These are phyloP conservation scores for Trametes sanguinea DNA, from an alignment of 768 basidiomycete genomes.

Conservation along the genomic window DNA sequence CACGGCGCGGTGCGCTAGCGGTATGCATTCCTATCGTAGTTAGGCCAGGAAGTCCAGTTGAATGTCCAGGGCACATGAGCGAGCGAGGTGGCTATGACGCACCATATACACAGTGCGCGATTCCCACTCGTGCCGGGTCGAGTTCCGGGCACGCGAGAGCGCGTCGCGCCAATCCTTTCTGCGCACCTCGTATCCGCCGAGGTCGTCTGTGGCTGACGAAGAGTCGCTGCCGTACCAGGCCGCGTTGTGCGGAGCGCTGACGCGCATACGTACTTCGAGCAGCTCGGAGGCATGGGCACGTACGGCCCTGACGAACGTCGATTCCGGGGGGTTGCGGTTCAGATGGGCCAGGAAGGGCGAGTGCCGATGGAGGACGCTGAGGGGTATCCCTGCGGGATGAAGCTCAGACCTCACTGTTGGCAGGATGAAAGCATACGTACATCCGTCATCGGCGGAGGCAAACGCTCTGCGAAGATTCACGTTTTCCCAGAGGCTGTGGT, in stretches of 20 bases:
- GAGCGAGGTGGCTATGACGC: constrained; percentile 27
- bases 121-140: constrained; percentile 58
- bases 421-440: constrained; percentile 41
- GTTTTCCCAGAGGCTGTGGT: constrained; percentile 69
- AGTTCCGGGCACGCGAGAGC: constrained; percentile 29
- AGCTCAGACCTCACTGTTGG: constrained; percentile 17
- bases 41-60: neutral
- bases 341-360: constrained; percentile 35
- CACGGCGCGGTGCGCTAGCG: constrained; percentile 51
- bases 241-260: constrained; percentile 45
- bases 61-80: neutral
- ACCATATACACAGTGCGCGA: constrained; percentile 69
- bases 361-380: constrained; percentile 51
- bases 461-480: constrained; percentile 48
- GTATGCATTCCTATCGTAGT: constrained; percentile 67
- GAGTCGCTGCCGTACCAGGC: constrained; percentile 37
- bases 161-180: constrained; percentile 46
- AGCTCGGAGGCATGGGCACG: constrained; percentile 47
- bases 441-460: constrained; percentile 48
- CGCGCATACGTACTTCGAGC: constrained; percentile 64
- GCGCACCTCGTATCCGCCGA: constrained; percentile 68
- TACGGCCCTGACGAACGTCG: constrained; percentile 56
- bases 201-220: constrained; percentile 31
- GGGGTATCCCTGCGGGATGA: constrained; percentile 52
- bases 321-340: constrained; percentile 43